Evolutionary conservation across 768 basidiomycete genomes (phyloP), one percentile per base, ranked within the genome.

Genomic region (Tulasnella sp.): DNA sequence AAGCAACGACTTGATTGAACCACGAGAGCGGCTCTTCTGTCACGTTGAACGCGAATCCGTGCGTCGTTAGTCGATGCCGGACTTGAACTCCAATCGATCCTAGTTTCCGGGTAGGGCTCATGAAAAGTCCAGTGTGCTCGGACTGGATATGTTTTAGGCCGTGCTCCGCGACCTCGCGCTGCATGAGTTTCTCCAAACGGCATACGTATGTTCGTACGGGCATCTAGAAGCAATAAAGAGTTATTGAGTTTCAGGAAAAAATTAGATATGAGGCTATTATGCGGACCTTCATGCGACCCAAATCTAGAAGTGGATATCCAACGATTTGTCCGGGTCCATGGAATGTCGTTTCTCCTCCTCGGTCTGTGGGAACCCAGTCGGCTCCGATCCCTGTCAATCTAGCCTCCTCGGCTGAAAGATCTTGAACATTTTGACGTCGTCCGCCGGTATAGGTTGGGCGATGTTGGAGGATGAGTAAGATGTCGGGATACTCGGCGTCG

Each of bases 321-420:
- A 98, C 91, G 77, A 99, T 84, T 81, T 99, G 97, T 6, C 97
- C 97, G 1, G 97, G 95, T 0, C 97, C 97, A 79, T 99, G 97
- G 80, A 93, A 99, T 1, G 97, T 99, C 72, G 94, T 85, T 81
- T 98, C 90, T 2, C 97, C 97, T 16, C 97, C 97, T 69, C 97
- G 84, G 69, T 87, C 84, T 2, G 94, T 88, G 29, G 86, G 81
- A 42, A 91, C 86, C 77, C 95, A 95, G 78, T 97, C 93, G 0
- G 96, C 96, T 32, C 96, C 96, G 29, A 93, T 83, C 36, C 83
- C 78, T 3, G 84, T 86, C n/a, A 98, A 82, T 26, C 91, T 87
- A 42, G 79, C 74, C 44, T 84, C 84, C 76, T 96, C 92, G 52
- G 82, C 80, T 42, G 84, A 79, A 17, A 90, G 81, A 67, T 87